phyloP scores from a whole-genome alignment of 2,329 filamentous ascomycete species.

The Aspergillus versicolor region DNA sequence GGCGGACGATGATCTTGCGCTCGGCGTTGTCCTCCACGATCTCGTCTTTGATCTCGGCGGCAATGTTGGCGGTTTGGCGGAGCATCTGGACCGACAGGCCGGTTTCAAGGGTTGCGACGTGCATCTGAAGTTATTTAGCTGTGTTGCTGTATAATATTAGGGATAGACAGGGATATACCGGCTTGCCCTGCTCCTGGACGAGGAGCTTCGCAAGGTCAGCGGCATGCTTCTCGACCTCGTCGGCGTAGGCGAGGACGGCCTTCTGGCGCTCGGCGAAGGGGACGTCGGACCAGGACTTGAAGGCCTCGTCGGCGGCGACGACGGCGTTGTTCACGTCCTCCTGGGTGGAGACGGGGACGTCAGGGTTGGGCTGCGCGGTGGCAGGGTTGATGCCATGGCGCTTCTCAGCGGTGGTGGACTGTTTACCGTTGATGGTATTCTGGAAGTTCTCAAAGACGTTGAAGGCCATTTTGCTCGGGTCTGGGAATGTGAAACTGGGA shows the following conservation, averaged over 20 bases:
- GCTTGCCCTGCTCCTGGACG: slow-evolving; percentile 45
- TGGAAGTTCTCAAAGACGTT: slow-evolving; percentile 40
- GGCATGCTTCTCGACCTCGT: slow-evolving; percentile 34
- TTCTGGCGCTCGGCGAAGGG: slow-evolving; percentile 33
- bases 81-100: slow-evolving; percentile 21
- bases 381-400: slow-evolving; percentile 54
- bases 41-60: slow-evolving; percentile 33
- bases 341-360: slow-evolving; percentile 52
- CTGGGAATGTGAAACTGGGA: too few species aligned
- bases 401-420: slow-evolving; percentile 45
- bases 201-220: slow-evolving; percentile 39
- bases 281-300: slow-evolving; percentile 47
- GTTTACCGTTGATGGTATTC: slow-evolving; percentile 54
- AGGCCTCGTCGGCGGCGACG: slow-evolving; percentile 49
- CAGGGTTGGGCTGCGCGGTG: slow-evolving; percentile 49
- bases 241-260: slow-evolving; percentile 32
- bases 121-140: slow-evolving; percentile 10
- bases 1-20: slow-evolving; percentile 32
- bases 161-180: slow-evolving; percentile 5
- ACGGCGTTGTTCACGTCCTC: slow-evolving; percentile 54
- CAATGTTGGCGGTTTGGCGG: slow-evolving; percentile 15
- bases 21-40: slow-evolving; percentile 50
- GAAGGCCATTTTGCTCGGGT: not conserved
- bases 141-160: not conserved
- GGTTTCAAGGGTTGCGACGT: slow-evolving; percentile 28